Evolutionary conservation across 495 filamentous ascomycete genomes (phyloP), one percentile per base, ranked within the genome.

Genomic region (Coniosporium apollinis): DNA sequence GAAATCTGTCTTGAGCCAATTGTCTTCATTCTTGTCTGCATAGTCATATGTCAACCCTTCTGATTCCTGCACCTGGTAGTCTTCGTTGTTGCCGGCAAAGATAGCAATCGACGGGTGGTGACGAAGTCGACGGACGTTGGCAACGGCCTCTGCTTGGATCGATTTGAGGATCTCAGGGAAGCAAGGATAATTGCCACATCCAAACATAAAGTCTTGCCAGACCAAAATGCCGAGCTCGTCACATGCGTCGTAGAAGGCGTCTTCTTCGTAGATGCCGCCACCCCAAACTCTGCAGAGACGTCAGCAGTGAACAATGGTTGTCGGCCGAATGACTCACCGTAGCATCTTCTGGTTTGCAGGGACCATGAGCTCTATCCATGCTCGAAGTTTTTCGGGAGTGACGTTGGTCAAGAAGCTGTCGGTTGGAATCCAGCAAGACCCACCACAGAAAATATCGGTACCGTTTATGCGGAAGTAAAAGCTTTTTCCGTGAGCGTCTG

Each of bases 51-150:
- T 70, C 52, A 49, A 66, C 48, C 57, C 73, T 46, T 66, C 64
- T 19, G 60, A 61, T 47, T 93, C 86, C 36, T 75, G 75, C 19
- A 86, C 80, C 53, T 92, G 83, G 52, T 94, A 94, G 52, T 96
- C 85, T 54, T 94, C 87, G 49, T 96, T 94, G 55, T 93, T 94
- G 15, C 87, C 87, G 8, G 78, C 82, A 47, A 70, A 92, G 39
- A 96, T 76, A 25, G 87, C 79, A 45, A 96, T 77, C 16, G 73
- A 80, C 0, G 86, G 82, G 48, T 94, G 87, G 43, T 91, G 81
- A 16, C 82, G 69, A 11, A 96, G 61, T 19, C 76, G 58, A 40
- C 70, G 74, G 29, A 93, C 62, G 43, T 94, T 87, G 41, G 74
- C 77, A 17, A 69, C 52, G 5, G 80, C 76, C 57, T 94, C 87